phyloP scores from a whole-genome alignment of 2,329 filamentous ascomycete species.

The Ophiosphaerella herpotricha region DNA sequence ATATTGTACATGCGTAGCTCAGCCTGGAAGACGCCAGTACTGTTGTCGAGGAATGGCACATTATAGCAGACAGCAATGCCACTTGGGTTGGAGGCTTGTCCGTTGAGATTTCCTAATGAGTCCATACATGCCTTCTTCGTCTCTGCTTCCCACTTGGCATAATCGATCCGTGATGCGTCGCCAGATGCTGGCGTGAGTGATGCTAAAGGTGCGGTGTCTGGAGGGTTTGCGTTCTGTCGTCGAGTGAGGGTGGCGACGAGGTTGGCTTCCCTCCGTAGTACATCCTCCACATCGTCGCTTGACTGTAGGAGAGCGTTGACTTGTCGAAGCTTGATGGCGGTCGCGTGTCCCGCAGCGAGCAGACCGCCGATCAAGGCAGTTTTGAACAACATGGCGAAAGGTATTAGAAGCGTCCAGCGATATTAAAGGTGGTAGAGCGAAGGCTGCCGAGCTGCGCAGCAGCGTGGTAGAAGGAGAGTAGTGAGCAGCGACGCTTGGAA shows the following conservation, averaged over 20 bases:
- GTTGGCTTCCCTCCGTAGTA: constrained; percentile 40
- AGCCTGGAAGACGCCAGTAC: constrained; percentile 73
- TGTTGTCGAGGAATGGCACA: constrained; percentile 69
- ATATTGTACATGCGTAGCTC: constrained; percentile 77
- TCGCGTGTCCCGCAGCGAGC: constrained; percentile 39
- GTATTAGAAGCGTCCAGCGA: constrained; percentile 39
- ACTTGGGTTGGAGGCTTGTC: constrained; percentile 69
- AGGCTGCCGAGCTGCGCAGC: constrained; percentile 42
- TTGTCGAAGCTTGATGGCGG: constrained; percentile 29
- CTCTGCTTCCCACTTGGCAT: constrained; percentile 43
- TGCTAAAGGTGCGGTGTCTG: constrained; percentile 33
- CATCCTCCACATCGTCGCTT: constrained; percentile 37
- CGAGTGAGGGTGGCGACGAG: constrained; percentile 42
- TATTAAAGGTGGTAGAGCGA: constrained; percentile 41
- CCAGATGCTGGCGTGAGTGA: constrained; percentile 41
- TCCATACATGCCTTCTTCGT: constrained; percentile 61
- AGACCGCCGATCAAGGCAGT: constrained; percentile 35
- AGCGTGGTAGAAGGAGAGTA: constrained; percentile 39
- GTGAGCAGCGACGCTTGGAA: constrained; percentile 27
- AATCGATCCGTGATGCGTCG: constrained; percentile 37
- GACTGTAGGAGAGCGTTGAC: constrained; percentile 35
- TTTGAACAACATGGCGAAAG: constrained; percentile 37
- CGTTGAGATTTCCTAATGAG: constrained; percentile 60
- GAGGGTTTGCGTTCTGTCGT: constrained; percentile 39
- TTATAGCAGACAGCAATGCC: constrained; percentile 85